Percentiles rank a stretch among this genome's conserved stretches.
phyloP scores from a whole-genome alignment of 2,329 filamentous ascomycete species.

The Claviceps fusiformis region DNA sequence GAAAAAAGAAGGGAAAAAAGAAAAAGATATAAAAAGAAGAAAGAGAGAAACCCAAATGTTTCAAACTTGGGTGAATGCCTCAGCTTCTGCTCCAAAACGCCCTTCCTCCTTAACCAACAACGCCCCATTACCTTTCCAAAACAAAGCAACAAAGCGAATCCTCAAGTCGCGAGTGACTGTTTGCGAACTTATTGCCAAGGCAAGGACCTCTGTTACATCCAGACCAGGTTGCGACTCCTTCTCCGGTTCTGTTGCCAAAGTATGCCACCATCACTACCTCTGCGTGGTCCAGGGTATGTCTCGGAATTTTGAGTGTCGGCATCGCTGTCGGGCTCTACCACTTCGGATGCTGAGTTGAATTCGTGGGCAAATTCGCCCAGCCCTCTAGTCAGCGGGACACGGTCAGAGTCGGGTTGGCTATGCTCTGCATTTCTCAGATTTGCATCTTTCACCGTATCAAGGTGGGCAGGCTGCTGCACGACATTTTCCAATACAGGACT shows the following conservation, averaged over 20 bases:
- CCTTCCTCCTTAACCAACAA: neutral
- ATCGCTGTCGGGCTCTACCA: constrained; percentile 18
- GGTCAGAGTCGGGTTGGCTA: constrained; percentile 18
- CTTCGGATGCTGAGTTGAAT: constrained; percentile 27
- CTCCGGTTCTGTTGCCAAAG: constrained; percentile 42
- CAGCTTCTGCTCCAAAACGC: neutral
- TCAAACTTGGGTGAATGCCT: neutral
- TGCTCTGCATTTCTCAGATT: constrained; percentile 12
- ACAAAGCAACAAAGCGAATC: neutral
- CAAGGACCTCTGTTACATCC: constrained; percentile 21
- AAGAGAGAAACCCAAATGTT: neutral
- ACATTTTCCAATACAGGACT: neutral
- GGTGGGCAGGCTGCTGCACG: constrained; percentile 1
- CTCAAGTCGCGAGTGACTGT: neutral
- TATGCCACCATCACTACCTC: constrained; percentile 24
- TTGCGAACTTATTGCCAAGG: neutral
- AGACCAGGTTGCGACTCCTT: constrained; percentile 33
- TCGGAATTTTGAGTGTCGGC: constrained; percentile 9
- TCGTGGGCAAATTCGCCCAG: constrained; percentile 32
- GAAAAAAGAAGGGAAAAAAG: neutral
- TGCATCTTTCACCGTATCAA: constrained; percentile 1
- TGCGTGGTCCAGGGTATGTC: constrained; percentile 11
- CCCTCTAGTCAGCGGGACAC: constrained; percentile 25
- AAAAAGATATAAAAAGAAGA: neutral
- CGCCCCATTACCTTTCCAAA: neutral